Base-by-base conservation (phyloP, 2,329 filamentous ascomycete species). In the Diplodia sapinea region DNA sequence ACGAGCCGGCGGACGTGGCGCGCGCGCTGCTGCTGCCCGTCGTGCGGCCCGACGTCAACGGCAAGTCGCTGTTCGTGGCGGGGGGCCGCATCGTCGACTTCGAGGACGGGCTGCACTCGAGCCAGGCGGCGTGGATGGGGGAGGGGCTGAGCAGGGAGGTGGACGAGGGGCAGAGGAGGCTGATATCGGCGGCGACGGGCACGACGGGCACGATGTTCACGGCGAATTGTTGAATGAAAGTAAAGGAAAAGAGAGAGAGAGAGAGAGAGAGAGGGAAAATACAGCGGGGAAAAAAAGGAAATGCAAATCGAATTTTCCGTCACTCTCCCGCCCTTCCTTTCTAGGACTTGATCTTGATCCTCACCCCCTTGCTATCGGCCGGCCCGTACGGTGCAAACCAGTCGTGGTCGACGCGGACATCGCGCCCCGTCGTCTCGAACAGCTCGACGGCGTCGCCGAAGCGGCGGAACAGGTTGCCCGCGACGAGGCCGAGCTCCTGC, bases 91-190 rank as follows among this genome's bases (percentile, higher is more conserved):
- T 72, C 3, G 70, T 71, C 33, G 73, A 74, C 49, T 71, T 75
- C 29, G 73, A 75, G 49, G 73, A 74, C 38, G 69, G 65, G 15
- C 68, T 76, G 38, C 70, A 73, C 38, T 66, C 52, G 3, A 69
- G 70, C 12, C 71, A 74, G 40, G 72, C 73, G 3, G 67, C 71
- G 31, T 74, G 73, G 73, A 70, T 74, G 51, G 73, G 73, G 0
- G 69, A 73, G 54, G 69, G 72, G 64, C 71, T 74, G 31, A 74
- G 73, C 43, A 70, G 62, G 49, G 65, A 71, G 3, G 65, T 74
- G 7, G 70, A 71, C 13, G 70, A 68, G 51, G 73, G 73, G 5
- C 73, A 73, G 40, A 54, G 61, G 33, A 64, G 64, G 43, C 31
- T 70, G 67, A 23, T 62, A 23, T 29, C 57, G 17, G 43, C 26